Evolutionary conservation across 2,329 filamentous ascomycete species (phyloP).

Genomic region (Fusarium sp.): DNA sequence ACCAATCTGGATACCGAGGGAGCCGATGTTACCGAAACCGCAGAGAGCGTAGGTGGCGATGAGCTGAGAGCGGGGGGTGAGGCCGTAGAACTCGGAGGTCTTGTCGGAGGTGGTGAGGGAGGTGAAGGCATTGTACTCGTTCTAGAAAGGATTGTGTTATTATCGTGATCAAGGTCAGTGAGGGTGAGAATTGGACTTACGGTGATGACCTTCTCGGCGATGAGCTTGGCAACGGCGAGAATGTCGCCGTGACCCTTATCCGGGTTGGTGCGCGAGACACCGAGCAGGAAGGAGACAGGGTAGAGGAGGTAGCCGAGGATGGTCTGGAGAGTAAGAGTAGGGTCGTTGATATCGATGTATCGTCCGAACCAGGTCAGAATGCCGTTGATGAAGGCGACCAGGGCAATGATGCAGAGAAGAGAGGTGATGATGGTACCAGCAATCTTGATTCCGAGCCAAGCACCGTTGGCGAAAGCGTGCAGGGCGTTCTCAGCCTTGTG

Average conservation of each 20-base stretch:
- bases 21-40: slow-evolving; percentile 87
- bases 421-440: slow-evolving; percentile 84
- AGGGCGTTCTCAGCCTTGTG: slow-evolving; percentile 82
- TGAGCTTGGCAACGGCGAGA: slow-evolving; percentile 80
- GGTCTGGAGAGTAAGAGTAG: slow-evolving; percentile 75
- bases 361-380: slow-evolving; percentile 86
- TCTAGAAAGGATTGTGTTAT: slow-evolving; percentile 56
- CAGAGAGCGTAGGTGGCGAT: slow-evolving; percentile 91
- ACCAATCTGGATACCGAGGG: slow-evolving; percentile 90
- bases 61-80: slow-evolving; percentile 79
- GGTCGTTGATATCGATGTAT: slow-evolving; percentile 80
- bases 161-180: background rate
- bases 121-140: slow-evolving; percentile 83
- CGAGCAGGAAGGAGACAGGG: slow-evolving; percentile 83
- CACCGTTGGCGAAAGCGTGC: slow-evolving; percentile 86
- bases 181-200: slow-evolving; percentile 53
- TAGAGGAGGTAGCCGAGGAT: slow-evolving; percentile 84
- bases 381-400: slow-evolving; percentile 80
- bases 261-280: slow-evolving; percentile 69
- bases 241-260: slow-evolving; percentile 63
- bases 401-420: slow-evolving; percentile 85
- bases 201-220: slow-evolving; percentile 86
- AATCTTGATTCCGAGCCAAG: slow-evolving; percentile 89
- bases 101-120: slow-evolving; percentile 65
- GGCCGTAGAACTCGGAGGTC: slow-evolving; percentile 68